phyloP scores from a whole-genome alignment of 371 early-diverging fungal genomes.

The Rhizopus stolonifer region DNA sequence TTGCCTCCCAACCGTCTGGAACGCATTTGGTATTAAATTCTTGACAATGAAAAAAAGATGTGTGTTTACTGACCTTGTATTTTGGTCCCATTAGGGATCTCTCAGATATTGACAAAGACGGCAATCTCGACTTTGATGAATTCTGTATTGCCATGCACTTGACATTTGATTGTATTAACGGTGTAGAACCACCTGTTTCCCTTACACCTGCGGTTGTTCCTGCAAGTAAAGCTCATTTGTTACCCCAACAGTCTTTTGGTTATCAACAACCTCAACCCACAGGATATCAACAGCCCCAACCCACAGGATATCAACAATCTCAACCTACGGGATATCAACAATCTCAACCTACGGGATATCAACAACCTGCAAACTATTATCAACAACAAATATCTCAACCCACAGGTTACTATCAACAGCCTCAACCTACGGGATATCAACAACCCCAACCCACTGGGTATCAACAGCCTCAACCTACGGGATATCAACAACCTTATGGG shows the following conservation, averaged over 20 bases:
- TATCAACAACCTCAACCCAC: slow-evolving; percentile 30
- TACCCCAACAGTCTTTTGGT: slow-evolving; percentile 23
- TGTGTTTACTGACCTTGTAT: neutral
- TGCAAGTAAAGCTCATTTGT: slow-evolving; percentile 31
- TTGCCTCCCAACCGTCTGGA: slow-evolving; percentile 67
- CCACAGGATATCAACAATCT: slow-evolving; percentile 28
- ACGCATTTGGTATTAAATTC: slow-evolving; percentile 63
- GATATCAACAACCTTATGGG: slow-evolving; percentile 17
- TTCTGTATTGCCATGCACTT: slow-evolving; percentile 85
- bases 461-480: slow-evolving; percentile 18
- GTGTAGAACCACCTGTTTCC: slow-evolving; percentile 52
- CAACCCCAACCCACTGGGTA: slow-evolving; percentile 21
- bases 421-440: slow-evolving; percentile 40
- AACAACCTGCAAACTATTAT: slow-evolving; percentile 24
- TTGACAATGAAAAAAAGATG: neutral
- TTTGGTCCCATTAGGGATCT: slow-evolving; percentile 60
- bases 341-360: slow-evolving; percentile 44
- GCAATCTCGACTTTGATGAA: slow-evolving; percentile 85
- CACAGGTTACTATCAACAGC: slow-evolving; percentile 32
- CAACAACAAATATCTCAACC: slow-evolving; percentile 32
- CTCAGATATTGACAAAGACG: slow-evolving; percentile 88
- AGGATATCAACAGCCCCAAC: slow-evolving; percentile 22
- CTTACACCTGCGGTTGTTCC: slow-evolving; percentile 25
- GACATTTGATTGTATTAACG: slow-evolving; percentile 67
- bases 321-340: slow-evolving; percentile 41